A percentile compares a stretch with the other conserved stretches of the same genome.
Conservation (phyloP, 306 rosid genomes). For the Cucumis sativus region Cucumber_9930_V3 NC_026656.2:6077501-6078000, state of each 20-base stretch:
- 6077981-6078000: not conserved
- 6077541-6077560: not conserved
- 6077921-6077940: not conserved
- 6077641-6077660: not conserved
- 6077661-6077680: not conserved
- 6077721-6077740: not conserved
- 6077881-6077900: not conserved
- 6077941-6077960: not conserved
- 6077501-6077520: not conserved
- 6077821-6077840: not conserved
- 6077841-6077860: not conserved
- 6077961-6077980: not conserved
- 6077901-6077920: not conserved
- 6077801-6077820: not conserved
- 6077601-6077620: not conserved
- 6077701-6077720: not conserved
- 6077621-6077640: not conserved
- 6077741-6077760: not conserved
- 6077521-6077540: not conserved
- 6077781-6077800: not conserved
- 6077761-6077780: not conserved
- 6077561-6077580: not conserved
- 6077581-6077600: not conserved
- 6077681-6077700: not conserved
- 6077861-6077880: not conserved